Percentiles rank a stretch among this genome's conserved stretches.
These are phyloP conservation scores for Eustoma russellianum DNA, from an alignment of 257 asterid species.

Conservation along the genomic window DNA sequence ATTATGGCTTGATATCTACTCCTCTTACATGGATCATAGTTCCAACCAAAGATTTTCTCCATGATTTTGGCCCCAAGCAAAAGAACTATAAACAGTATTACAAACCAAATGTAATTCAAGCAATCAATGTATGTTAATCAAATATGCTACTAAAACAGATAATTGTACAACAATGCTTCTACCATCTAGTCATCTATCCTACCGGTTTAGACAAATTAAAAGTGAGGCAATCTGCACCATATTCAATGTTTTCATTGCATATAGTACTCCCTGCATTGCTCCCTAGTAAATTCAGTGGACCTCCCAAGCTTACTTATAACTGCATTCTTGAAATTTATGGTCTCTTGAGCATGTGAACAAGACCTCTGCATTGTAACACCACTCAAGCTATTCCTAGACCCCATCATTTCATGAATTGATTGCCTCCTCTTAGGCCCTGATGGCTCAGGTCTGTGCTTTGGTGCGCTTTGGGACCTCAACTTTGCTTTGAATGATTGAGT, in stretches of 20 bases:
- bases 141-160: no score
- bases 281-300: conserved; percentile 29
- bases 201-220: no score
- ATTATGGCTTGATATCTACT: no score
- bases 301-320: conserved; percentile 41
- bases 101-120: no score
- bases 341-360: conserved; percentile 50
- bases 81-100: no score
- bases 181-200: no score
- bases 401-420: conserved; percentile 48
- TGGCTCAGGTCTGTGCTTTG: conserved; percentile 59
- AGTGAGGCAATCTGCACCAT: no score
- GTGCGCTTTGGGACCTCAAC: conserved; percentile 70
- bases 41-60: no score
- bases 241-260: neutral
- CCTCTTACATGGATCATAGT: no score
- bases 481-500: conserved; percentile 75
- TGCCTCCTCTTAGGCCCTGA: conserved; percentile 33
- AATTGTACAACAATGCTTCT: no score
- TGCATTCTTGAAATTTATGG: conserved; percentile 50
- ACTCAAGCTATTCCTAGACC: conserved; percentile 49
- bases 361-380: conserved; percentile 67
- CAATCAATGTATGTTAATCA: no score
- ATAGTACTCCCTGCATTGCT: conserved; percentile 5
- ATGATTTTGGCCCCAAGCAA: no score